phyloP scores from a whole-genome alignment of 116 monocot species.

The Zostera marina region DNA sequence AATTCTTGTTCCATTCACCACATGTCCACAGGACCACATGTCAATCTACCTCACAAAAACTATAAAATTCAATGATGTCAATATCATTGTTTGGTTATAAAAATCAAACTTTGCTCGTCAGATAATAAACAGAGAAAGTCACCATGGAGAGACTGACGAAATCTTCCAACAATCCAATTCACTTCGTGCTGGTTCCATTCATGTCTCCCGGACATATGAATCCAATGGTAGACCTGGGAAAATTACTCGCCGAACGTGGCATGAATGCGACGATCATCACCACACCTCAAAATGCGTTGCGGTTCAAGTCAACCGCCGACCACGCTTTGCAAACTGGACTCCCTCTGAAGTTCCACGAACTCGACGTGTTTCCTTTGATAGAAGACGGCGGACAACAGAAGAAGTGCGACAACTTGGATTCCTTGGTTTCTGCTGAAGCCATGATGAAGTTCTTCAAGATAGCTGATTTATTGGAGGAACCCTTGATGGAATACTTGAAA shows the following conservation, averaged over 20 bases:
- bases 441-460: not conserved
- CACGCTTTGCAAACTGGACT: not conserved
- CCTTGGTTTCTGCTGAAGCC: not conserved
- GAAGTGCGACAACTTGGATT: slow-evolving; percentile 4
- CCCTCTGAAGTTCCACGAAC: not conserved
- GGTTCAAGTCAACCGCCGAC: not conserved
- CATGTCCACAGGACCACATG: too few species aligned
- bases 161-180: not conserved
- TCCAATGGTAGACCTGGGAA: slow-evolving; percentile 22
- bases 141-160: too few species aligned
- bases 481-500: not conserved
- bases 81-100: too few species aligned
- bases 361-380: too few species aligned
- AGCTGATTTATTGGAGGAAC: not conserved
- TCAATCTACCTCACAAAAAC: too few species aligned
- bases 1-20: too few species aligned
- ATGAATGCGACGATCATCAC: not conserved
- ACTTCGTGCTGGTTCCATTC: slow-evolving; percentile 1
- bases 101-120: too few species aligned
- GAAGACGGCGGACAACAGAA: too few species aligned
- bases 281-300: slow-evolving; percentile 1
- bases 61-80: too few species aligned
- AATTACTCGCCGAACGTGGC: slow-evolving; percentile 11
- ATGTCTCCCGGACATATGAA: slow-evolving; percentile 27
- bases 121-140: too few species aligned